Evolutionary conservation across 2,329 filamentous ascomycete species (phyloP), one percentile per base, ranked within the genome.

Genomic region (Alternaria sp.): DNA sequence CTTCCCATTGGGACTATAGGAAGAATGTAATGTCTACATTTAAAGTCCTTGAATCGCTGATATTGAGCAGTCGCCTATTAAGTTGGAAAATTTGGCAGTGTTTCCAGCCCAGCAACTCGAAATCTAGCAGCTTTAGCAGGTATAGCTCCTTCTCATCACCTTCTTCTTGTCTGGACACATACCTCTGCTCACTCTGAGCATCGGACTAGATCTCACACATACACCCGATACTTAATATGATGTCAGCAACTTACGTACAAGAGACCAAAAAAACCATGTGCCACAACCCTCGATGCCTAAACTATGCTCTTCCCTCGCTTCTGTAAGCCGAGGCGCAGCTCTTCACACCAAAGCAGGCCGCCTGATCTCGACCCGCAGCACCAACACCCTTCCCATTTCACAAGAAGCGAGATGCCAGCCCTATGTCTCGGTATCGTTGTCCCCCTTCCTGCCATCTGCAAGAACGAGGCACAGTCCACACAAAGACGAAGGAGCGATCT

Each of bases 331-430:
- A 48, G 44, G 44, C 44, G 44, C 31, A 48, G 21, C 21, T 26
- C 44, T n/a, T 26, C 8, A 7, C 31, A 17, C 13, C 39, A 21
- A 21, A 48, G 29, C 23, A 23, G 44, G 44, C 44, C 44, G 44
- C 44, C 44, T 48, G 21, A 36, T 36, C 44, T 36, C 44, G 44
- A 48, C 44, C 44, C 31, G 31, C 44, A 48, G 44, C 31, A 24
- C 33, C 37, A 48, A 8, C 10, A 24, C 29, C 44, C 29, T 48
- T 48, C 21, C 14, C 10, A 24, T 34, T 13, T n/a, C 44, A 24
- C 31, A 21, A 40, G 31, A 36, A 34, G 31, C 29, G 10, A 34
- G n/a, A 33, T 48, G 13, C 44, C 44, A 48, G 44, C 44, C 44
- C 44, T 48, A 34, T 21, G 31, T 21, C 29, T 21, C 28, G 44